Evolutionary conservation across 352 stramenopile species (phyloP), one percentile per base, ranked within the genome.

Genomic region (Plasmopara halstedii): DNA sequence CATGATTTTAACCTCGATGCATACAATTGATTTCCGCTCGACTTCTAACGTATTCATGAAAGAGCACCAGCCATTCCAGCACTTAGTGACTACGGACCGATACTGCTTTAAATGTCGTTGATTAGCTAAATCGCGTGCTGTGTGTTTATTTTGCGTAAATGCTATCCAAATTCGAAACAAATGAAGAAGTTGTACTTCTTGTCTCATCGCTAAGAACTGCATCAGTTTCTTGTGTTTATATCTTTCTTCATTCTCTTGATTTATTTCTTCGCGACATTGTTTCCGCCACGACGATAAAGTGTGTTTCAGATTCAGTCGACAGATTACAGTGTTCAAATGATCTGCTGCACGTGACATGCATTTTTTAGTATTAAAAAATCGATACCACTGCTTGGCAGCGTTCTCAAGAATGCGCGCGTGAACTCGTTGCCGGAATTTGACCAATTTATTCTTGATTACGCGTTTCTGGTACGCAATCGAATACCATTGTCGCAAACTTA

Each of bases 151-250:
- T 7, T n/a, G 18, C 6, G 32, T 22, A 10, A 50, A 6, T 10
- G 57, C n/a, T 41, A 61, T 60, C 69, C 64, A 82, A 0, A 44
- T 46, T 6, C 33, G 17, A 32, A 84, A 73, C 19, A 38, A 60
- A 18, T 53, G 55, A 18, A 59, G 26, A 5, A 75, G 23, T 0
- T n/a, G 27, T 26, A 42, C 50, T 43, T 57, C 42, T 26, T 70
- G 36, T 31, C 50, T 73, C 2, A 29, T 46, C 50, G 71, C 53
- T 32, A 79, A 39, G 11, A 77, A 67, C 36, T 56, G 52, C 35
- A 70, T 31, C 15, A 81, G 39, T 20, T 56, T 59, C 29, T 53
- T 57, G 25, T 76, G 58, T 31, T 50, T 66, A 20, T 72, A 51
- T 3, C 10, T 41, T 21, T 70, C 43, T 33, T 38, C 29, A 18